These are phyloP conservation scores for Aciculosporium take DNA, from an alignment of 2,329 filamentous ascomycete genomes.

Conservation along the genomic window DNA sequence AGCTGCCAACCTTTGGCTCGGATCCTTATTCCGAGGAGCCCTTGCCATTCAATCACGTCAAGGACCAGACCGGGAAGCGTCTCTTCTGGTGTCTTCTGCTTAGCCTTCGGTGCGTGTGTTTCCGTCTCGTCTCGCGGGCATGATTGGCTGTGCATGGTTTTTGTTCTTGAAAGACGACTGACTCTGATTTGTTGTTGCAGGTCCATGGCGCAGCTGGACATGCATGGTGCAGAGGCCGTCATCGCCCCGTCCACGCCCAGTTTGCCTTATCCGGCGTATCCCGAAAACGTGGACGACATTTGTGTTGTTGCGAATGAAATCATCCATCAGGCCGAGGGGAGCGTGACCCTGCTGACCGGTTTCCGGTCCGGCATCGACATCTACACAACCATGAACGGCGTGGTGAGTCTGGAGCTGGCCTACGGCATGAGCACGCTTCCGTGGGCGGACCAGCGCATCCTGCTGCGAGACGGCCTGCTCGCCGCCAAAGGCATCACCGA, in stretches of 20 bases:
- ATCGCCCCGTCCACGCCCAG: constrained; percentile 63
- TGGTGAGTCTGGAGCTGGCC: constrained; percentile 68
- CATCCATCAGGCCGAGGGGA: constrained; percentile 51
- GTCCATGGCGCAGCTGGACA: constrained; percentile 65
- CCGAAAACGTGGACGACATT: constrained; percentile 71
- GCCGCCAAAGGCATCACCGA: constrained; percentile 56
- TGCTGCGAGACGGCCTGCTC: constrained; percentile 56
- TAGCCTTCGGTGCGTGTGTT: constrained; percentile 41
- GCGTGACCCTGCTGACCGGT: constrained; percentile 57
- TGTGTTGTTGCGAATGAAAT: constrained; percentile 61
- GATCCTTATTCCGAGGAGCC: constrained; percentile 25
- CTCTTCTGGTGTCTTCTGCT: constrained; percentile 79
- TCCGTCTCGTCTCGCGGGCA: no score
- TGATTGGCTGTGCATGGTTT: neutral
- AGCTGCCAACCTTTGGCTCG: constrained; percentile 25
- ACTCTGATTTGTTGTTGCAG: constrained; percentile 27
- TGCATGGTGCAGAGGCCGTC: constrained; percentile 54
- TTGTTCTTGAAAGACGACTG: neutral
- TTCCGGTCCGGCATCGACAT: constrained; percentile 71
- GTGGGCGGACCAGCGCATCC: constrained; percentile 61
- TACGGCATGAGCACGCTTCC: constrained; percentile 67
- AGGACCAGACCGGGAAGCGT: constrained; percentile 58
- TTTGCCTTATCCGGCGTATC: constrained; percentile 65
- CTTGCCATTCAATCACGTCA: constrained; percentile 50
- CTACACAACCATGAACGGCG: constrained; percentile 64